A percentile compares a stretch with the other conserved stretches of the same genome.
Evolutionary conservation across 2,329 filamentous ascomycete species (phyloP).

Genomic region (Fusarium sulawesiense): DNA sequence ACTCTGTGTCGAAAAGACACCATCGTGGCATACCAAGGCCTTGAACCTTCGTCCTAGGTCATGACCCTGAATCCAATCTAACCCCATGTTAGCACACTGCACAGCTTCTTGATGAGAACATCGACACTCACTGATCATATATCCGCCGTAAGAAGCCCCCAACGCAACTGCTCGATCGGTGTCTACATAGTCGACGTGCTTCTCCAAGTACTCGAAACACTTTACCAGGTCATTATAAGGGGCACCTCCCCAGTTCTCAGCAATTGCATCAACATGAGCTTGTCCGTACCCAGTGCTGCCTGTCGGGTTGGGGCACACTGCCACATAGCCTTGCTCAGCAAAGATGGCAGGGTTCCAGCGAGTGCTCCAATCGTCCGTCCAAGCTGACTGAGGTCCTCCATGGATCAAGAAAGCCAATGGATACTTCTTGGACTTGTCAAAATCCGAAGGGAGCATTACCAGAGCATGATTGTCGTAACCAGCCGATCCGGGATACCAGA

Average conservation of each 20-base stretch:
- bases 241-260: conserved; percentile 83
- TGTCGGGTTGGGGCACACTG: conserved; percentile 84
- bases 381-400: conserved; percentile 83
- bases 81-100: conserved; percentile 45
- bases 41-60: conserved; percentile 85
- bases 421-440: conserved; percentile 77
- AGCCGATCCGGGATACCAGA: conserved; percentile 75
- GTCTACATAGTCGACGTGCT: conserved; percentile 75
- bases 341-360: conserved; percentile 90
- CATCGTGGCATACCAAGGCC: conserved; percentile 88
- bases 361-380: conserved; percentile 80
- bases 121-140: conserved; percentile 73
- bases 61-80: conserved; percentile 91
- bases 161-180: conserved; percentile 76
- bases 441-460: conserved; percentile 72
- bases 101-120: not conserved
- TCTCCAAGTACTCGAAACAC: conserved; percentile 78
- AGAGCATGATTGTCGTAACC: conserved; percentile 76
- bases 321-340: conserved; percentile 88
- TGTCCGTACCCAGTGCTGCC: conserved; percentile 87
- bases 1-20: conserved; percentile 78
- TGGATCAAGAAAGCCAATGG: conserved; percentile 85
- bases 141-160: conserved; percentile 80
- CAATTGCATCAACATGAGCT: conserved; percentile 79
- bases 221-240: conserved; percentile 87